Evolutionary conservation across 2,329 filamentous ascomycete species (phyloP), one percentile per base, ranked within the genome.

Genomic region (Lojkania enalia): DNA sequence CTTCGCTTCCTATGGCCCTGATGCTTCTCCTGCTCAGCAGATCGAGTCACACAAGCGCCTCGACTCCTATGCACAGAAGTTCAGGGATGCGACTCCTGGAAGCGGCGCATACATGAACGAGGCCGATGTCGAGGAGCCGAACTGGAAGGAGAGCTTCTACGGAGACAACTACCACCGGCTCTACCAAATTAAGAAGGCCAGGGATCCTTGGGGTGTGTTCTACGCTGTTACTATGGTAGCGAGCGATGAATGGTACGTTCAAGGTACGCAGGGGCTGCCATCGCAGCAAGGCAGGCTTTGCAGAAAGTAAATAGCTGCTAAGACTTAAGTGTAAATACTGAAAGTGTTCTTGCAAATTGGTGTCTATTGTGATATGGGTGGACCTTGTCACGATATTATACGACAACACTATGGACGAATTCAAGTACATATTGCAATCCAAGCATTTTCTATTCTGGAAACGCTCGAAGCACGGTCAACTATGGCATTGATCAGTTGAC

Each of bases 31-130:
- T 1, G 56, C 56, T 18, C 36, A 63, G 31, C 56, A 55, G 42
- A 63, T 55, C 14, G 44, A 41, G 3, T 55, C 46, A n/a, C 54
- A 65, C 32, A 42, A 40, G 12, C 50, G 60, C n/a, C 50, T 61
- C 15, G 45, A 57, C 25, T 36, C 40, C 16, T 62, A 57, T 42
- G 35, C 58, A 3, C 47, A 65, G 19, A 58, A 60, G 30, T 57
- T 52, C 46, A 43, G 59, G 19, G 58, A 59, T 38, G 59, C 53
- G 9, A 55, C 44, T 16, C 57, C 60, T 5, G 52, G 48, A 1
- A 51, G 53, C 16, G 69, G 67, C 1, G 64, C 64, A 13, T 64
- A 72, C 39, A 44, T 69, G 58, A 72, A 72, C 31, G 64, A 69
- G 46, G 62, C 52, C 2, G 55, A 64, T 44, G 44, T 51, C 1